Percentiles rank a stretch among this genome's conserved stretches.
Evolutionary conservation across 306 rosid genomes (phyloP).

Genomic region (Malus orientalis): DNA sequence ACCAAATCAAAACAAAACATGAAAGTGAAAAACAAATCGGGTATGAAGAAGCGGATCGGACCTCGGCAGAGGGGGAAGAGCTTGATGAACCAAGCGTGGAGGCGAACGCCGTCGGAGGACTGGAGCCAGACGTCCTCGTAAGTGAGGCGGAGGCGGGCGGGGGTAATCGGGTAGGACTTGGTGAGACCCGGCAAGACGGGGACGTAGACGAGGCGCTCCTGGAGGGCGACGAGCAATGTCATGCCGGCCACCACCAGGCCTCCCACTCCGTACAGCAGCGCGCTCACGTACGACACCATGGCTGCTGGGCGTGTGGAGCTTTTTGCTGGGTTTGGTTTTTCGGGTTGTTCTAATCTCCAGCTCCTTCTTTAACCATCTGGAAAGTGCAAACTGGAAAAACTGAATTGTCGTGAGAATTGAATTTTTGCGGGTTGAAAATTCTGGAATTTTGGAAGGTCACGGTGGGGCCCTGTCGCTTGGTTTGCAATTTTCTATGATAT

Average conservation of each 20-base stretch:
- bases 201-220: conserved; percentile 85
- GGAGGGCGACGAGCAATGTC: conserved; percentile 89
- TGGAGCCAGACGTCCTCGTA: conserved; percentile 88
- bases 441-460: background rate
- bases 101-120: conserved; percentile 88
- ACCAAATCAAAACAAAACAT: background rate
- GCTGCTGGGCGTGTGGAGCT: background rate
- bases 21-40: background rate
- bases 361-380: background rate
- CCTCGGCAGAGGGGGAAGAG: conserved; percentile 88
- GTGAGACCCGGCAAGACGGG: conserved; percentile 87
- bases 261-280: conserved; percentile 77
- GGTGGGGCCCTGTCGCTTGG: background rate
- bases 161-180: conserved; percentile 73
- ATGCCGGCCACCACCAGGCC: conserved; percentile 79
- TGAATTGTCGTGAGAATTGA: background rate
- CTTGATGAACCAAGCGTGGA: conserved; percentile 97
- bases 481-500: too few species aligned
- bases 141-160: conserved; percentile 70
- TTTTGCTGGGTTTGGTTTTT: background rate
- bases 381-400: background rate
- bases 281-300: conserved; percentile 71
- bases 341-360: background rate
- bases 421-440: background rate
- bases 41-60: conserved; percentile 21